Conservation (phyloP, 1,284 basidiomycete species). For the Paramarasmius palmivorus region DNA sequence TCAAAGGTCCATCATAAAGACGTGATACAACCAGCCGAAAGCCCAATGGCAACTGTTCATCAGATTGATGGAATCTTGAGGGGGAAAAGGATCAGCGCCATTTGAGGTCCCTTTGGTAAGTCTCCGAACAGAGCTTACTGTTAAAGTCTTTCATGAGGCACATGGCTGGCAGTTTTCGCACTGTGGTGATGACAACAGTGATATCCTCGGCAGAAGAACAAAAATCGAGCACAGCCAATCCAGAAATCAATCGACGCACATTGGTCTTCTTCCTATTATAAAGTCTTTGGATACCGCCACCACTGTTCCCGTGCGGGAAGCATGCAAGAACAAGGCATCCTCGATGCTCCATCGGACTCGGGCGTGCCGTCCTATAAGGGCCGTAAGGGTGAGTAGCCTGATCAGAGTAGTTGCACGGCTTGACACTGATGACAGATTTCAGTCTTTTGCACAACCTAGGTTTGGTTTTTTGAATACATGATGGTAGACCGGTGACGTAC, state of each 20-base stretch:
- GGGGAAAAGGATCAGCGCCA: conserved; percentile 3
- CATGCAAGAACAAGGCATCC: too few species aligned
- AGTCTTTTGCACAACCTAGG: background rate
- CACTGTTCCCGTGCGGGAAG: too few species aligned
- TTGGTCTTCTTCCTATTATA: too few species aligned
- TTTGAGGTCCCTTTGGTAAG: conserved; percentile 1
- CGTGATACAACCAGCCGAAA: background rate
- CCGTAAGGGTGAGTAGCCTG: too few species aligned
- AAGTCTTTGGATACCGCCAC: too few species aligned
- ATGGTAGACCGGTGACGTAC: background rate
- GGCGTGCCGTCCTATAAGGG: too few species aligned
- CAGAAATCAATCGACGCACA: too few species aligned
- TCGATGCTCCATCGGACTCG: too few species aligned
- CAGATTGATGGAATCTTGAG: conserved; percentile 3
- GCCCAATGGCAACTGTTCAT: background rate
- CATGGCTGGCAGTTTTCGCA: background rate
- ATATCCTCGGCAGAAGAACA: conserved; percentile 5
- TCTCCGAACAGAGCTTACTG: background rate
- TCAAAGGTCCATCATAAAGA: conserved; percentile 3
- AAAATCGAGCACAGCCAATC: background rate
- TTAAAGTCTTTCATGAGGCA: background rate
- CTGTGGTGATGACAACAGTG: background rate
- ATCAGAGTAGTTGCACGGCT: background rate
- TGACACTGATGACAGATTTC: background rate
- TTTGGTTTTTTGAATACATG: background rate